Conservation (phyloP, 2,329 filamentous ascomycete species). For the Alternaria sp. region DNA sequence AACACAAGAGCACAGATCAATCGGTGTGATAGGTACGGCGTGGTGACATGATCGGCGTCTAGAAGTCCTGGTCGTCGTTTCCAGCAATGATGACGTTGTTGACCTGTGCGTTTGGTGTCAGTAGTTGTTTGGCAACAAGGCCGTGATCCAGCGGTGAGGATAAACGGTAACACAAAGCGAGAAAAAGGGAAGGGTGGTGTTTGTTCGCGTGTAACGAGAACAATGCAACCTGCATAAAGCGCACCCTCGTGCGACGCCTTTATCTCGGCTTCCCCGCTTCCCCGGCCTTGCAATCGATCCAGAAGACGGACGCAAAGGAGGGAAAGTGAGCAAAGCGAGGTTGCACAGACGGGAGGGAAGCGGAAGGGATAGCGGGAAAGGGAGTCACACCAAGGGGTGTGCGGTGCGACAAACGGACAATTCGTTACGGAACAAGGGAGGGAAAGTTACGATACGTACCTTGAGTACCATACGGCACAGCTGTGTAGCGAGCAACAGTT, state of each 20-base stretch:
- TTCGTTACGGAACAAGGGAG: conserved; percentile 14
- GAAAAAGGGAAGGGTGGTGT: conserved; percentile 2
- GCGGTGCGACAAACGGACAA: conserved; percentile 8
- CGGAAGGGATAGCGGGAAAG: conserved; percentile 14
- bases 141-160: conserved; percentile 4
- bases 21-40: conserved; percentile 1
- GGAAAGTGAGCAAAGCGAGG: conserved; percentile 7
- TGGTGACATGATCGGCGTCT: conserved; percentile 36
- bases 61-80: conserved; percentile 86
- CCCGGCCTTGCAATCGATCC: conserved; percentile 17
- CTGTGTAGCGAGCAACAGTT: conserved; percentile 94
- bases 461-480: conserved; percentile 82
- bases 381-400: conserved; percentile 12
- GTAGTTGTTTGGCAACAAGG: conserved; percentile 3
- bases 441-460: conserved; percentile 56
- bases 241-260: conserved; percentile 8
- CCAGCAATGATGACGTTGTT: conserved; percentile 96
- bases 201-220: conserved; percentile 28
- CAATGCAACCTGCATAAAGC: conserved; percentile 12
- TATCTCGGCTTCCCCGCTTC: conserved; percentile 25
- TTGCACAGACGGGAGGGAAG: conserved; percentile 11
- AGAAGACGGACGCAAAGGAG: conserved; percentile 17
- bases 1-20: neutral
- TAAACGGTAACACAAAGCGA: conserved; percentile 14
- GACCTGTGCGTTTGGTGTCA: conserved; percentile 51